These are phyloP conservation scores for Globisporangium lucens DNA, from an alignment of 352 stramenopile genomes.

Conservation along the genomic window DNA sequence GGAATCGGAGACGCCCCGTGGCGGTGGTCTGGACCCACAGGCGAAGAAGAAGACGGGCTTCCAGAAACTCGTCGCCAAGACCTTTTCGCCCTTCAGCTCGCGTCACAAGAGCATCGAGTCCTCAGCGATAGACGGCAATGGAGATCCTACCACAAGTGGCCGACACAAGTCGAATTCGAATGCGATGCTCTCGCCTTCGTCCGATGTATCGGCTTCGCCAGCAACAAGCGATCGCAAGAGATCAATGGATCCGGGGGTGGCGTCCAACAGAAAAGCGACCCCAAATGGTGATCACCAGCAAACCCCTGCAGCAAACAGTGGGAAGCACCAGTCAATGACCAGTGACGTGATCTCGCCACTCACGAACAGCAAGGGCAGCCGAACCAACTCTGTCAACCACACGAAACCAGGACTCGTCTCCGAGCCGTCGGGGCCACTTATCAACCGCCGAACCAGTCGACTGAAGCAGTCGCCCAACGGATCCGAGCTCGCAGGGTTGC, in stretches of 20 bases:
- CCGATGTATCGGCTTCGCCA: slow-evolving; percentile 2
- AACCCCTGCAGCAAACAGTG: not conserved
- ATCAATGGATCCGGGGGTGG: too few species aligned
- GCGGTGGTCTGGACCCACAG: slow-evolving; percentile 3
- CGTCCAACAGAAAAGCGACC: not conserved
- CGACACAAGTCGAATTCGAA: not conserved
- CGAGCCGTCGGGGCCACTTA: slow-evolving; percentile 17
- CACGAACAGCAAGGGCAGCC: not conserved
- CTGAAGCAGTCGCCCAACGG: slow-evolving; percentile 44
- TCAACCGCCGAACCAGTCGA: slow-evolving; percentile 48
- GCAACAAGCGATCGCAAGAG: not conserved
- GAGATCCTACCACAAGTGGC: not conserved
- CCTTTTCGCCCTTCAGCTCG: slow-evolving; percentile 55
- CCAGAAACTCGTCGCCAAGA: slow-evolving; percentile 59
- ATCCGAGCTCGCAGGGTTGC: slow-evolving; percentile 29
- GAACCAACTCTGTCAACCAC: slow-evolving; percentile 14
- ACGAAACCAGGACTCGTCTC: slow-evolving; percentile 4
- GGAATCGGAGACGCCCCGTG: slow-evolving; percentile 17
- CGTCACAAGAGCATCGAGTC: slow-evolving; percentile 27
- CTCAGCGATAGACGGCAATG: slow-evolving; percentile 10
- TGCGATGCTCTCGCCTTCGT: slow-evolving; percentile 5
- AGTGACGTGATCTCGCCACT: slow-evolving; percentile 5
- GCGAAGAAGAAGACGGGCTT: slow-evolving; percentile 50
- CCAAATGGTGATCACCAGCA: not conserved
- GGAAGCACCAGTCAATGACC: not conserved